phyloP scores from a whole-genome alignment of 2,329 filamentous ascomycete genomes.

The Ophiostoma himal-ulmi region DNA sequence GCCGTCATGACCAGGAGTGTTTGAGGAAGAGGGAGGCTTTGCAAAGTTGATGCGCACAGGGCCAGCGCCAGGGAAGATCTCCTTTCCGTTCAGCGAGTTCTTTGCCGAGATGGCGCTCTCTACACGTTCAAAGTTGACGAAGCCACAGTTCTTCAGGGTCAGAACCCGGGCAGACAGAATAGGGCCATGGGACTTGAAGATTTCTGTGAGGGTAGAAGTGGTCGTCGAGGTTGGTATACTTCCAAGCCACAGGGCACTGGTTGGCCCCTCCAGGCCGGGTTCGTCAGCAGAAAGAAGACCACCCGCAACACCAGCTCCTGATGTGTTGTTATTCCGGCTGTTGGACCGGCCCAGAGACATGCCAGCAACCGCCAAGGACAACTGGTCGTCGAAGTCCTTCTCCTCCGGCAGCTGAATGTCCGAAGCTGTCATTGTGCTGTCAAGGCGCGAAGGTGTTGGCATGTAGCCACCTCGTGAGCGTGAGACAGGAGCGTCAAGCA shows the following conservation, averaged over 20 bases:
- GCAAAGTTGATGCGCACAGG: conserved; percentile 95
- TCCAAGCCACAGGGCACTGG: conserved; percentile 90
- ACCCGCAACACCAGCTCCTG: conserved; percentile 35
- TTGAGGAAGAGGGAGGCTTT: conserved; percentile 84
- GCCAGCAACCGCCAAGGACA: conserved; percentile 75
- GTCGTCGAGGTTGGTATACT: conserved; percentile 97
- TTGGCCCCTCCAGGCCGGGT: conserved; percentile 77
- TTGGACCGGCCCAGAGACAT: conserved; percentile 66
- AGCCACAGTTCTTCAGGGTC: conserved; percentile 98
- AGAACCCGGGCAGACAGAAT: conserved; percentile 89
- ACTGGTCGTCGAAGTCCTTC: conserved; percentile 65
- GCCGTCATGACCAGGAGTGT: conserved; percentile 82
- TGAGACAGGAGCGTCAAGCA: conserved; percentile 71
- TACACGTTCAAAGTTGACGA: conserved; percentile 91
- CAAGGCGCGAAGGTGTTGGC: conserved; percentile 64
- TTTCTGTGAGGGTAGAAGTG: conserved; percentile 86
- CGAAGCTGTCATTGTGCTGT: conserved; percentile 67
- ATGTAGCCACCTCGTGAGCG: conserved; percentile 48
- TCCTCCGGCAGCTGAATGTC: conserved; percentile 71
- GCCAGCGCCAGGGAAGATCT: conserved; percentile 95
- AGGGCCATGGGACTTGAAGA: conserved; percentile 87
- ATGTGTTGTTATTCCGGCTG: conserved; percentile 51
- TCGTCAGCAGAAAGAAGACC: conserved; percentile 68
- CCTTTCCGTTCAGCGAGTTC: conserved; percentile 84
- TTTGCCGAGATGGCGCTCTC: conserved; percentile 90